These are phyloP conservation scores for Deuterostichococcus epilithicus DNA, from an alignment of 139 green algal species.

Conservation along the genomic window DNA sequence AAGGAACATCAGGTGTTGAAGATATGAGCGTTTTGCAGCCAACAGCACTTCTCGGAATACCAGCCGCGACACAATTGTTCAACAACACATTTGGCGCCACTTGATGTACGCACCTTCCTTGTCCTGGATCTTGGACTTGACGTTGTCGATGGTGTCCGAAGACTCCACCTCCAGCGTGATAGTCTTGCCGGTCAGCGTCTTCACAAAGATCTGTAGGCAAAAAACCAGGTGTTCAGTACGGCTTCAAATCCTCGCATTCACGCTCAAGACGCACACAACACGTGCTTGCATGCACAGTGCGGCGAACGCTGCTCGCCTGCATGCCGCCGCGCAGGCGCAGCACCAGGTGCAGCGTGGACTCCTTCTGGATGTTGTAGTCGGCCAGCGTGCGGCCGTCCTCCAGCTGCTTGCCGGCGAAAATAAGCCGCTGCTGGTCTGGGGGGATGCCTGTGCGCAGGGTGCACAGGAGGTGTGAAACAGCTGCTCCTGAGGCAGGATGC, in stretches of 20 bases:
- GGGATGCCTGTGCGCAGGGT: constrained; percentile 75
- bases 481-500: background rate
- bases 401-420: constrained; percentile 96
- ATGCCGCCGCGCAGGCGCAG: constrained; percentile 69
- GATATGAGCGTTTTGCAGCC: no score
- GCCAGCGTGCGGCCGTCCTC: constrained; percentile 89
- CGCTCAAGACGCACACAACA: no score
- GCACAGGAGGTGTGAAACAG: background rate
- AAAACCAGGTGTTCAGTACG: no score
- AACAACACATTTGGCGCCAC: no score
- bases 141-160: constrained; percentile 72
- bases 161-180: constrained; percentile 90
- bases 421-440: constrained; percentile 90
- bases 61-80: no score
- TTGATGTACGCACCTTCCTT: no score
- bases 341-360: constrained; percentile 82
- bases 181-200: constrained; percentile 93
- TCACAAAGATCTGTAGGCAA: constrained; percentile 64
- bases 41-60: no score
- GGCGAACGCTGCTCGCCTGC: no score
- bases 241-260: no score
- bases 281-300: no score
- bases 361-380: constrained; percentile 95
- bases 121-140: constrained; percentile 70
- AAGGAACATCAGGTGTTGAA: no score